Evolutionary conservation across 441 rosid genomes (phyloP), one percentile per base, ranked within the genome.

Genomic region (Pelargonium fulgidum): DNA sequence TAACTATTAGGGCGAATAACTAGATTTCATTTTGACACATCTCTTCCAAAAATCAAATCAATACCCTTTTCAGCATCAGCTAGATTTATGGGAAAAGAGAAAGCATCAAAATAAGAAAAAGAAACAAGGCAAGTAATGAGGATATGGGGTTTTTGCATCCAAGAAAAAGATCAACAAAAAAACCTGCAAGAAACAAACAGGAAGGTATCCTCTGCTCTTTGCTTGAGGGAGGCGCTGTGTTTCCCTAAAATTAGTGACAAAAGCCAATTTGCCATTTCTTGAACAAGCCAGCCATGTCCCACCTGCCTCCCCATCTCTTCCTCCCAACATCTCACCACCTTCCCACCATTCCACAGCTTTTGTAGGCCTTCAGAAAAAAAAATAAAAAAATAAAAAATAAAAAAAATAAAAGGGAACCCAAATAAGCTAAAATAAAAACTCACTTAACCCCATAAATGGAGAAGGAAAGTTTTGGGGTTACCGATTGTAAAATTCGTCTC

Each of bases 221-320:
- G 87, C 82, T 45, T 14, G 74, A 48, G 88, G 84, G 33, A 61
- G 22, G 1, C 78, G 68, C 7, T 67, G 59, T 7, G 69, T 33
- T 68, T 86, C 96, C 75, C 87, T 75, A 70, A 85, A 79, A 73
- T 89, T 93, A 29, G 97, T 87, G 73, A 93, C 64, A 68, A 93
- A 90, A 45, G 93, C 96, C 67, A 89, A 12, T 75, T 78, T 85
- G 69, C 98, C 93, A 26, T 80, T 67, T 79, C 74, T 84, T 0
- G 79, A 72, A 78, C 87, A 89, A 24, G 88, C 98, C 68, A 89
- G 71, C 96, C 97, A 93, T 19, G 97, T 85, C 39, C 98, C 96
- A 24, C 92, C 92, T 17, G 87, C 94, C 22, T 77, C 65, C 52
- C 73, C 89, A 76, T 91, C 96, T 82, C 86, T 84, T 61, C 96